Base-by-base conservation (phyloP, 495 filamentous ascomycete species). In the Penicillium ochrochloron region DNA sequence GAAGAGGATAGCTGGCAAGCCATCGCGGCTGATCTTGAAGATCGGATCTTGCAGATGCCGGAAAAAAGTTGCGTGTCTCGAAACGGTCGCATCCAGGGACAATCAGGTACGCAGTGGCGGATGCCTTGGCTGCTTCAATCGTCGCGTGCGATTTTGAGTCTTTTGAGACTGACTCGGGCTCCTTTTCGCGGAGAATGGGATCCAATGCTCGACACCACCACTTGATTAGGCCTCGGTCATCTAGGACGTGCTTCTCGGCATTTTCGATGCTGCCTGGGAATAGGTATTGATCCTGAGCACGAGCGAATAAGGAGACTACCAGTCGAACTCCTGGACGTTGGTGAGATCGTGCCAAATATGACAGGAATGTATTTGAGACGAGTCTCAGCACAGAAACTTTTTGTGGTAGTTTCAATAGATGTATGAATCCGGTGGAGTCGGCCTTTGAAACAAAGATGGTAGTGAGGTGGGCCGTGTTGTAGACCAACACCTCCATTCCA, bases 381-480 rank as follows among this genome's bases (percentile, higher is more conserved):
- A 87, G 78, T 71, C 87, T 86, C 33, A 97, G 81, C 0, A 92
- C 86, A 1, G 93, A 97, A 1, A 88, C 84, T 5, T 85, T 85
- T 19, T 84, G 84, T 51, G 82, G 78, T 1, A 89, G 72, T 33
- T 84, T 76, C 41, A 93, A 83, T 0, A 89, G 79, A 70, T 90
- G 82, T 29, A 97, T 77, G 67, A 91, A 94, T 52, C 95, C 95
- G 2, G 94, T 97, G 17, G 94, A 97, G 76, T 99, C 95, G 54
- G 95, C 95, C 78, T 99, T 99, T 60, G 92, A 93, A 41, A 99
- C 89, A 76, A 98, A 99, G 37, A 98, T 84, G 39, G 89, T 96
- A 5, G 90, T 96, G 35, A 91, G 84, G 76, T 87, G 85, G 64
- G 86, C 86, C 35, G 91, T 96, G 23, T 90, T 84, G 73, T 90